Base-by-base conservation (phyloP, 1,139 yeast species). In the Pichia sp. region DNA sequence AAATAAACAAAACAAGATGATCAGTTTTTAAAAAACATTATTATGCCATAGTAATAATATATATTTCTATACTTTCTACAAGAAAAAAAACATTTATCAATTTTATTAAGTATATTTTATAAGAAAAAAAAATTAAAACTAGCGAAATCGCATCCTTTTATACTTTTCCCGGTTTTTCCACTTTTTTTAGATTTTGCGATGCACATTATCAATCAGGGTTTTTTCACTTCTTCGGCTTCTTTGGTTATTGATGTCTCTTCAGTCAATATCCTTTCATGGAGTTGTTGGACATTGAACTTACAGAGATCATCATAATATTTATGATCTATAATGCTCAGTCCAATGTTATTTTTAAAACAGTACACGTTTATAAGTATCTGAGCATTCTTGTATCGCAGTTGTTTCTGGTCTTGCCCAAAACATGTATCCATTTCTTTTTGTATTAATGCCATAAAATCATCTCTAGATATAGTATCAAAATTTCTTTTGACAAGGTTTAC, bases 281-380 rank as follows among this genome's bases (percentile, higher is more conserved):
- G 76, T 61, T 76, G 82, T 60, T 82, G 84, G 46, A 82, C 65
- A 55, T 82, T 82, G 62, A 68, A 80, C 58, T 76, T 74, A 51
- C 72, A 74, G 47, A 71, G 63, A 47, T 65, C 62, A 36, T 80
- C 80, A 58, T 76, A 87, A 50, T 76, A 73, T 4, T 38, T 32
- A n/a, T 55, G 56, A 41, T 76, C 74, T 6, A 85, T 89, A 20
- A 87, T 90, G 59, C 89, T 75, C 78, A 84, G 80, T 4, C 95
- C 95, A 39, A 86, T 74, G 56, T 81, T 83, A 50, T 77, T 83
- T 62, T 89, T 90, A 66, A 82, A 92, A 59, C 96, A 86, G 61
- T 89, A 96, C 3, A 92, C 84, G 48, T 92, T 61, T 42, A 92
- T 78, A 55, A 92, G 68, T 57, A 82, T 82, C 48, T 89, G 95